Evolutionary conservation across 768 basidiomycete genomes (phyloP), one percentile per base, ranked within the genome.

Genomic region (Boletus vinaceobasis): DNA sequence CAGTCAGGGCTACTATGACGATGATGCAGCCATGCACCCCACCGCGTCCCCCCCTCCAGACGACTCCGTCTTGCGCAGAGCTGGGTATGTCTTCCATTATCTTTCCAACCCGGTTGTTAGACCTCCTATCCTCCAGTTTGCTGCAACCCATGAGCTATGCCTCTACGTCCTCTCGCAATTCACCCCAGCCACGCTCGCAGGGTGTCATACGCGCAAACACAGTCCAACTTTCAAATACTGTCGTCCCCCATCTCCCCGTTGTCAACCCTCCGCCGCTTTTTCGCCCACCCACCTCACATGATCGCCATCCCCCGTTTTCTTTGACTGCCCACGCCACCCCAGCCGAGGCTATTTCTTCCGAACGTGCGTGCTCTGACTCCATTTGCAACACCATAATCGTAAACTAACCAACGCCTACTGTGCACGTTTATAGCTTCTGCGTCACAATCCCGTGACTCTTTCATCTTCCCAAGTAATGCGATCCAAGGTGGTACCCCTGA

Each of bases 161-260:
- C 63, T 64, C 63, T 50, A 45, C 64, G 50, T 58, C 70, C 57
- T 15, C 59, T 50, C 64, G 60, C 48, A 52, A 37, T 44, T 52
- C 59, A 0, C 46, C 54, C 10, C 59, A 50, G 8, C 74, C 80
- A 9, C 87, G 84, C 60, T 82, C 83, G 1, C 84, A 83, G 58
- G 79, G 79, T 58, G 75, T 78, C 29, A 91, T 90, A 56, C 82
- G 89, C 17, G 74, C 81, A 33, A 77, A 73, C 58, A 90, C 88
- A 0, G 77, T 90, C 65, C 76, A 85, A 48, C 75, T 91, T 4
- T 87, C 87, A 17, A 75, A 73, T 50, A 77, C 78, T 5, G 42
- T 73, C 52, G 68, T 78, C 15, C 65, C 72, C 7, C 65, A 53
- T 31, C 21, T 53, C 15, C 10, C 53, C 5, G 9, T 46, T 13